Percentiles rank a stretch among this genome's conserved stretches.
Conservation (phyloP, 2,329 filamentous ascomycete genomes). For the Exophiala alcalophila region DNA sequence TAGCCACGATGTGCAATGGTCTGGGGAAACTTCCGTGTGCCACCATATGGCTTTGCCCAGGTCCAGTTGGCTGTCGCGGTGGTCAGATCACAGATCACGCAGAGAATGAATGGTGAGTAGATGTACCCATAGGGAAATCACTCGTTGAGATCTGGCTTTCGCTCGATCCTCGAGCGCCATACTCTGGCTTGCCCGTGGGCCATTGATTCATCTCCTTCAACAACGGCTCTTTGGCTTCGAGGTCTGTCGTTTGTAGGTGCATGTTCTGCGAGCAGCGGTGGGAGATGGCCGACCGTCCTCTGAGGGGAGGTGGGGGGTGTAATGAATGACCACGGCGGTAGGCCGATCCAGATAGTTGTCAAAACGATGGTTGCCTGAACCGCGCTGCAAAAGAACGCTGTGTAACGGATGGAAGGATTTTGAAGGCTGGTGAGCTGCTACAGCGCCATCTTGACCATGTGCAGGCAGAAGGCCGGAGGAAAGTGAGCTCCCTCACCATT, state of each 20-base stretch:
- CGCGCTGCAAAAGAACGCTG: neutral
- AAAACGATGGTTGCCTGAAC: conserved; percentile 2
- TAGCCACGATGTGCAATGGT: conserved; percentile 45
- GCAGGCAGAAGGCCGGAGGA: too few species aligned
- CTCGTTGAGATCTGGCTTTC: neutral
- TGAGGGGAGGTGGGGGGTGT: conserved; percentile 8
- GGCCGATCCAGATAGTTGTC: conserved; percentile 7
- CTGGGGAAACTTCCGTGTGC: conserved; percentile 35
- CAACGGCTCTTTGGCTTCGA: conserved; percentile 6
- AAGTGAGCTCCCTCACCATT: too few species aligned
- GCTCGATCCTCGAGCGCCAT: neutral
- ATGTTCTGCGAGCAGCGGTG: conserved; percentile 7
- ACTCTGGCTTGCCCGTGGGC: neutral
- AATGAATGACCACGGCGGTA: conserved; percentile 1
- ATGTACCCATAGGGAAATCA: conserved; percentile 14
- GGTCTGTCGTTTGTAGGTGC: conserved; percentile 5
- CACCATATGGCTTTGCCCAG: conserved; percentile 25
- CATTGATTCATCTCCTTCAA: conserved; percentile 4
- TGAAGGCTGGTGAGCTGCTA: neutral
- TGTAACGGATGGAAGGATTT: neutral
- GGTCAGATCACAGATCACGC: conserved; percentile 1
- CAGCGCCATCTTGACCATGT: conserved; percentile 5
- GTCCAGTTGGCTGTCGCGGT: conserved; percentile 32
- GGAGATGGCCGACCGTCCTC: neutral
- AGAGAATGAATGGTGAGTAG: neutral